Evolutionary conservation across 228 moss, liverwort and hornwort species (phyloP).

Genomic region (Sphagnum magellanicum): DNA sequence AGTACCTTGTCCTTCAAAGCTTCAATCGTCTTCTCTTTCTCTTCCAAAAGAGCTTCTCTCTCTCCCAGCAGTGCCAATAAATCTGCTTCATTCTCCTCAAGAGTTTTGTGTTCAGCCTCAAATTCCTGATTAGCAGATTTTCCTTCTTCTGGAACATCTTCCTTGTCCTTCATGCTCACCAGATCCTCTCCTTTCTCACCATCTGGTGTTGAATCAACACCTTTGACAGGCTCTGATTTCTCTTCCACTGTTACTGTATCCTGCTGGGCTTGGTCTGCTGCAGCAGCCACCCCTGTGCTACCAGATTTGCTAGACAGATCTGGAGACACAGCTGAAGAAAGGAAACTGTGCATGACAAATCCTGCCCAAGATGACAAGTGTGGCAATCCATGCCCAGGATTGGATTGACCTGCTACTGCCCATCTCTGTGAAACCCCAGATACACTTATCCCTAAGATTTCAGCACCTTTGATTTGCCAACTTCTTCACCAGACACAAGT

Average conservation of each 20-base stretch:
- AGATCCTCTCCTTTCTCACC: no score
- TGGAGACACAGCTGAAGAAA: slow-evolving; percentile 30
- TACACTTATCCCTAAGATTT: no score
- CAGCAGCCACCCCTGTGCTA: slow-evolving; percentile 15
- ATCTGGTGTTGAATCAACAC: slow-evolving; percentile 3
- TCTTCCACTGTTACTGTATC: slow-evolving; percentile 7
- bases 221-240: slow-evolving; percentile 39
- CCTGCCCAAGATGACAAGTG: slow-evolving; percentile 30
- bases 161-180: no score
- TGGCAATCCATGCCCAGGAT: slow-evolving; percentile 31
- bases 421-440: slow-evolving; percentile 23
- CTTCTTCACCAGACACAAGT: not conserved
- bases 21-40: slow-evolving; percentile 51
- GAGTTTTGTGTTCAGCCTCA: slow-evolving; percentile 9
- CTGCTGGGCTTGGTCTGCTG: not conserved
- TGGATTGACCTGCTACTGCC: slow-evolving; percentile 14
- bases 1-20: slow-evolving; percentile 71
- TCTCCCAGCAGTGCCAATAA: slow-evolving; percentile 67
- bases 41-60: slow-evolving; percentile 63
- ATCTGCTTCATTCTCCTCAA: slow-evolving; percentile 23
- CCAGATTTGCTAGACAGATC: slow-evolving; percentile 34
- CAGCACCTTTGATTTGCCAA: not conserved
- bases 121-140: not conserved
- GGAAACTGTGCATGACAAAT: slow-evolving; percentile 19
- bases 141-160: no score